Base-by-base conservation (phyloP, 768 basidiomycete species). In the Podaxis pistillaris region DNA sequence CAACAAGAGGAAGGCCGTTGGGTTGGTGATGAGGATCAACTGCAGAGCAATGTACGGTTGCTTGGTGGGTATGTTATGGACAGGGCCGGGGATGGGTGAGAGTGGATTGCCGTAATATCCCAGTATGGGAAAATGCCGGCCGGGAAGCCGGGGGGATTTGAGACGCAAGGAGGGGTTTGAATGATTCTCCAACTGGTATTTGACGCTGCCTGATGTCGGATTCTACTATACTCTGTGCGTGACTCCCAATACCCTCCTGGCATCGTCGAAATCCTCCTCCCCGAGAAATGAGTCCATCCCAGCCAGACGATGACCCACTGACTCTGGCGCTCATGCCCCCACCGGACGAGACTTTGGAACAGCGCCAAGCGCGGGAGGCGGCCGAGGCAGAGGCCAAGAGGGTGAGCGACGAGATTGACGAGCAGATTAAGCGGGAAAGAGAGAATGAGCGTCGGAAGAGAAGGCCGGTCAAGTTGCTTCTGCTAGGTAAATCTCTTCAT, bases 321-420 rank as follows among this genome's bases (percentile, higher is more conserved):
- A 75, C 86, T 4, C 68, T 76, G 56, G 82, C 84, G 4, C 73
- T 90, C 28, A 80, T 81, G n/a, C 89, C 89, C 1, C 88, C 89
- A 8, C 75, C 78, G 1, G 76, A 86, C 68, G 91, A 93, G 68
- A 83, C 88, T 0, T 75, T 79, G 1, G 81, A 83, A 26, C 80
- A 86, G 64, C 83, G 82, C 46, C 76, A 77, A 40, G 73, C 74
- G 17, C 80, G 91, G 37, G 84, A 90, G 68, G 75, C 72, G 12
- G 81, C 80, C 4, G 91, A 92, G 72, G 80, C 80, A 0, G 83
- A 86, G 62, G 91, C 89, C 0, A 81, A 83, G 68, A 76, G 79
- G 64, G 76, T 89, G 47, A 83, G 87, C 73, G 88, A 92, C 47
- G 81, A 85, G 64, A 93, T 93, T 63, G 91, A 93, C 78, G 89